Percentiles rank a stretch among this genome's conserved stretches.
These are phyloP conservation scores for Nectriaceae sp. DNA, from an alignment of 2,329 filamentous ascomycete species.

Conservation along the genomic window DNA sequence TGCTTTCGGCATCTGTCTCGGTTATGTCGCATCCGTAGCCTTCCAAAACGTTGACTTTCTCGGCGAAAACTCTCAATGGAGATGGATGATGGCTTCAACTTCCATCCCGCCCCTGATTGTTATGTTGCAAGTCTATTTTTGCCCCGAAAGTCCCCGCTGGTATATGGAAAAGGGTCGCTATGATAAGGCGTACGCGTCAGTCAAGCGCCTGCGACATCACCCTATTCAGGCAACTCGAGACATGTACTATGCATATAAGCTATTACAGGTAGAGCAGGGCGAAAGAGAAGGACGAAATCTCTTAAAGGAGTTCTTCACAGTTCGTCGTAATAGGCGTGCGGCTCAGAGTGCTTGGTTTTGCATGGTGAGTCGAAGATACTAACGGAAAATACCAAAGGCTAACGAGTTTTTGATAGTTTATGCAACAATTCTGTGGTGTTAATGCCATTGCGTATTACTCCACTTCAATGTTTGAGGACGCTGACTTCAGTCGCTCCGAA, in stretches of 20 bases:
- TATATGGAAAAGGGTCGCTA: conserved; percentile 52
- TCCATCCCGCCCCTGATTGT: conserved; percentile 55
- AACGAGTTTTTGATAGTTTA: conserved; percentile 24
- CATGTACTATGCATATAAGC: conserved; percentile 50
- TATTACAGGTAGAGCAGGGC: conserved; percentile 33
- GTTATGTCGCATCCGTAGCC: conserved; percentile 41
- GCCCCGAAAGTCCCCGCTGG: conserved; percentile 56
- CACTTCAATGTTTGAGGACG: conserved; percentile 43
- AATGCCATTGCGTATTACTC: conserved; percentile 62
- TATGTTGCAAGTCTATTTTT: conserved; percentile 53
- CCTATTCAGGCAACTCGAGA: conserved; percentile 52
- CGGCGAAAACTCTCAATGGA: conserved; percentile 32
- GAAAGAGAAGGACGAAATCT: conserved; percentile 32
- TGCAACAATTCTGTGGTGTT: conserved; percentile 43
- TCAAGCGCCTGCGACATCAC: conserved; percentile 47
- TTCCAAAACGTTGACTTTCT: conserved; percentile 36
- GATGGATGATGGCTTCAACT: conserved; percentile 50
- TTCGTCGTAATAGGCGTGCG: conserved; percentile 38
- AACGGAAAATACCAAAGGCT: neutral
- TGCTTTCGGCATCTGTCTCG: conserved; percentile 40
- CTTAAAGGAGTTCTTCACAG: conserved; percentile 39
- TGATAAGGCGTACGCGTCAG: conserved; percentile 46
- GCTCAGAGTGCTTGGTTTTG: conserved; percentile 39
- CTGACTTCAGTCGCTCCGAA: conserved; percentile 40
- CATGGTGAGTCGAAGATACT: conserved; percentile 28